A percentile compares a stretch with the other conserved stretches of the same genome.
Conservation (phyloP, 2,329 filamentous ascomycete genomes). For the Blastomyces percursus region DNA sequence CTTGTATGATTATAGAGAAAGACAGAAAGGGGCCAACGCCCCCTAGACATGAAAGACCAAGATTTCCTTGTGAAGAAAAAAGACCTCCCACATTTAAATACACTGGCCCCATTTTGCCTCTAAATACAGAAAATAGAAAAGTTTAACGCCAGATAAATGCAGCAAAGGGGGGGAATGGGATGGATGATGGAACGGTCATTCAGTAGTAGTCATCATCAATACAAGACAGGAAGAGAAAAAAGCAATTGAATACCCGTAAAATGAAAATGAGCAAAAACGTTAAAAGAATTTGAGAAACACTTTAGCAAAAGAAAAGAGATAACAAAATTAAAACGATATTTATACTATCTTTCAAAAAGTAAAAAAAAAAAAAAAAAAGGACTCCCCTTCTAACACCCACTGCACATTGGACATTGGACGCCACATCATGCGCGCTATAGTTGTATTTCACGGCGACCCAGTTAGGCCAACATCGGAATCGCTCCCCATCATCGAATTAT, state of each 20-base stretch:
- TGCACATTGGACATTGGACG: background rate
- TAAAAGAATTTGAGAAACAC: background rate
- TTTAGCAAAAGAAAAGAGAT: background rate
- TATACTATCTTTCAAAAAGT: background rate
- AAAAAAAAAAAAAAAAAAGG: background rate
- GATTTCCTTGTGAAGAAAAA: background rate
- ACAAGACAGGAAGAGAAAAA: background rate
- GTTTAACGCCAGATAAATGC: slow-evolving; percentile 5
- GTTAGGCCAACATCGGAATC: slow-evolving; percentile 32
- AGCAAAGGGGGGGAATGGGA: background rate
- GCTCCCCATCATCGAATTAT: slow-evolving; percentile 31
- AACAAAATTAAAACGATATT: background rate
- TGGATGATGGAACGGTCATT: background rate
- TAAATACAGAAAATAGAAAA: background rate
- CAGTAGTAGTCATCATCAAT: background rate
- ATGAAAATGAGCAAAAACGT: background rate
- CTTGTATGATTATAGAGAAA: background rate
- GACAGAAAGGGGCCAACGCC: background rate
- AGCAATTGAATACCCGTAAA: background rate
- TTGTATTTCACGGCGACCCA: slow-evolving; percentile 24
- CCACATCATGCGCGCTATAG: background rate
- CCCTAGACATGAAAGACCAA: background rate
- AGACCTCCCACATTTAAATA: background rate
- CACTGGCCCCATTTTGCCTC: background rate
- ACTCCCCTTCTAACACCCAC: background rate